Evolutionary conservation across 2,329 filamentous ascomycete species (phyloP).

Genomic region (Diaporthe sp.): DNA sequence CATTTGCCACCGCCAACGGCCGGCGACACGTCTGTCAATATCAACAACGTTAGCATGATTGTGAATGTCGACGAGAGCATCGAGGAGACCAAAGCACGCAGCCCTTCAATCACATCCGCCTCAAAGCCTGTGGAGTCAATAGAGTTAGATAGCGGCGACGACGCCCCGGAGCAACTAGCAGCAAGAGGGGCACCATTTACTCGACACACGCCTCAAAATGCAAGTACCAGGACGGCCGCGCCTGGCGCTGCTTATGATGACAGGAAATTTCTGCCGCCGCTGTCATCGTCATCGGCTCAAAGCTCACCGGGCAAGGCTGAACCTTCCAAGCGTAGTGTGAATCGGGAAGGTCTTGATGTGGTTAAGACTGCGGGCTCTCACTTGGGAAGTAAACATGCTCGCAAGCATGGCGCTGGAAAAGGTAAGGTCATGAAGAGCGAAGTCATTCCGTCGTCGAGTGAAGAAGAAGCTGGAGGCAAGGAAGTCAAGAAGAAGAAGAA

Average conservation of each 20-base stretch:
- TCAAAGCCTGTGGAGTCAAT: background rate
- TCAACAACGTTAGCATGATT: constrained; percentile 36
- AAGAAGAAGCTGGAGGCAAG: background rate
- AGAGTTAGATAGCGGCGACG: constrained; percentile 1
- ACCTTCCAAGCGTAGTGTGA: background rate
- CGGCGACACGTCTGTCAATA: background rate
- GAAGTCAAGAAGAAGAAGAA: background rate
- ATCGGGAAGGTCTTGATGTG: background rate
- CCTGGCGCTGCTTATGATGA: background rate
- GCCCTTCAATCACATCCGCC: background rate
- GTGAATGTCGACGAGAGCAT: constrained; percentile 36
- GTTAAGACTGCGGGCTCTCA: background rate
- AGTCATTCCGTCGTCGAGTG: constrained; percentile 9
- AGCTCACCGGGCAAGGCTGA: background rate
- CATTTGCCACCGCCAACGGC: constrained; percentile 1
- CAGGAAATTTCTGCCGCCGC: background rate
- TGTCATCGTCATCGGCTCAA: constrained; percentile 32
- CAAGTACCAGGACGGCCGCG: background rate
- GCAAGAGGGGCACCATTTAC: background rate
- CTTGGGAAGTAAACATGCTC: background rate
- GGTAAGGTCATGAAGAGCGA: background rate
- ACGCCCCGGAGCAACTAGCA: background rate
- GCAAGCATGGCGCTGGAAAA: background rate
- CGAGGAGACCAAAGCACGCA: background rate
- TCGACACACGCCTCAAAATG: background rate